Conservation (phyloP, 2,329 filamentous ascomycete genomes). For the Metarhizium brunneum region DNA sequence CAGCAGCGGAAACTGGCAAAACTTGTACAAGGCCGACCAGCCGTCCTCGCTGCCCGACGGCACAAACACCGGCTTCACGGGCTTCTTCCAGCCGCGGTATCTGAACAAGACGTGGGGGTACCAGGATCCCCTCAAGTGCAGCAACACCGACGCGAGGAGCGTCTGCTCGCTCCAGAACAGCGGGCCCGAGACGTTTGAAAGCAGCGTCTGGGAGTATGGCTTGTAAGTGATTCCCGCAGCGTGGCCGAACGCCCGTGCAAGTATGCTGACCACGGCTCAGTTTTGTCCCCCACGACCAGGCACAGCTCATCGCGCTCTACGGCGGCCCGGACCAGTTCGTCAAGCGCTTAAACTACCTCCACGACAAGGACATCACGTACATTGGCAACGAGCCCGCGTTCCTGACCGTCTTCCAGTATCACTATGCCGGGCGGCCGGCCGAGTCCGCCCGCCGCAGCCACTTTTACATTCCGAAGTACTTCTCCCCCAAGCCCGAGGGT, state of each 20-base stretch:
- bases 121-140: conserved; percentile 59
- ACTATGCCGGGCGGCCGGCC: conserved; percentile 57
- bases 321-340: conserved; percentile 51
- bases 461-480: conserved; percentile 56
- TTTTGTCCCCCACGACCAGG: conserved; percentile 46
- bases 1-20: conserved; percentile 57
- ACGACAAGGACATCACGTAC: conserved; percentile 55
- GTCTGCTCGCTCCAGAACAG: conserved; percentile 51
- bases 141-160: conserved; percentile 40
- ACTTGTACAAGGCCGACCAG: conserved; percentile 53
- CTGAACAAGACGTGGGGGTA: conserved; percentile 59
- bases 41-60: conserved; percentile 43
- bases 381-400: conserved; percentile 56
- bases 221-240: conserved; percentile 36
- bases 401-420: conserved; percentile 57
- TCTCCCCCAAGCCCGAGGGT: conserved; percentile 47
- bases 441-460: conserved; percentile 45
- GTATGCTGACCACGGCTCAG: conserved; percentile 11
- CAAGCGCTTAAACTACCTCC: conserved; percentile 52
- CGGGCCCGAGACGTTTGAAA: conserved; percentile 63
- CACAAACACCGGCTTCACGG: conserved; percentile 53
- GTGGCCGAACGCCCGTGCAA: neutral
- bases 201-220: conserved; percentile 62
- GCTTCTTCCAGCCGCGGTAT: conserved; percentile 62
- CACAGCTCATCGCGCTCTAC: conserved; percentile 44